phyloP scores from a whole-genome alignment of 2,329 filamentous ascomycete species.

The Seiridium unicorne region DNA sequence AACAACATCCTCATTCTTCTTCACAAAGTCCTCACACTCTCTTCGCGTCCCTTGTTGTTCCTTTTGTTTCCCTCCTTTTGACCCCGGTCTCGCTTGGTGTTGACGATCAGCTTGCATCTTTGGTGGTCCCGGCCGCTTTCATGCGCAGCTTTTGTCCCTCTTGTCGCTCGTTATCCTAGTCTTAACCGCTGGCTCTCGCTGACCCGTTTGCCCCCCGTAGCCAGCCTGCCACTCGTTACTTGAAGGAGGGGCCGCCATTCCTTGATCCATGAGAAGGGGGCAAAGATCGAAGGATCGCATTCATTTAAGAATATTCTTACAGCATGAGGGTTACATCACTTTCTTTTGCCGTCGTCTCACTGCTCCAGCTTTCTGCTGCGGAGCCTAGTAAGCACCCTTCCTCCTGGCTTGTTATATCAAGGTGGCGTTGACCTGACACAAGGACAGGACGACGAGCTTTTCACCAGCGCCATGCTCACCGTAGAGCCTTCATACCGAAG shows the following conservation, averaged over 20 bases:
- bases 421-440: constrained; percentile 4
- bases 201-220: constrained; percentile 15
- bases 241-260: neutral
- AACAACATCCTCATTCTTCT: constrained; percentile 11
- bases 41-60: constrained; percentile 12
- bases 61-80: constrained; percentile 11
- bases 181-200: constrained; percentile 17
- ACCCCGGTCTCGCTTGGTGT: neutral
- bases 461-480: constrained; percentile 32
- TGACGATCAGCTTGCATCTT: constrained; percentile 18
- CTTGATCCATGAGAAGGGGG: neutral
- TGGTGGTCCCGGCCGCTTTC: constrained; percentile 12
- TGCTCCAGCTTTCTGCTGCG: constrained; percentile 39
- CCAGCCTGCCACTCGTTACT: constrained; percentile 20
- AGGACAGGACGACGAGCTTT: constrained; percentile 21
- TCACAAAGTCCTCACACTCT: constrained; percentile 13
- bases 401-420: neutral
- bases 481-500: constrained; percentile 21
- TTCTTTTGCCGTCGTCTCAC: constrained; percentile 32
- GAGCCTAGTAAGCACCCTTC: constrained; percentile 33
- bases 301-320: constrained; percentile 3
- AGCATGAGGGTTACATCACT: constrained; percentile 44
- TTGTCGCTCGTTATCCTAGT: constrained; percentile 16
- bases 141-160: constrained; percentile 12
- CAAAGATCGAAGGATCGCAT: constrained; percentile 2